Evolutionary conservation across 228 moss, liverwort and hornwort species (phyloP).

Genomic region (Sphagnum fallax): DNA sequence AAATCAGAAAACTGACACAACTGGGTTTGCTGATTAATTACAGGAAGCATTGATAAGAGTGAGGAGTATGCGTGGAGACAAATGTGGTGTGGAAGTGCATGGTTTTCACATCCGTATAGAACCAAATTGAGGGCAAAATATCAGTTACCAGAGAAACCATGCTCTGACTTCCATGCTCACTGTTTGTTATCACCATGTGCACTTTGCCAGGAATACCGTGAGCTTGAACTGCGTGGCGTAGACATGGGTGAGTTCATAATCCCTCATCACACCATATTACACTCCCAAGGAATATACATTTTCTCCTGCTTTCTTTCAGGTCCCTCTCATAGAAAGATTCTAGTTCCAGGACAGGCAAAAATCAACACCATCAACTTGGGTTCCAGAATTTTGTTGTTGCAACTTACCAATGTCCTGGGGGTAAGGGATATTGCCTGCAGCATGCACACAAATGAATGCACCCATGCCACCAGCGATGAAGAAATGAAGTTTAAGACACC

Average conservation of each 20-base stretch:
- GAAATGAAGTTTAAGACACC: constrained; percentile 33
- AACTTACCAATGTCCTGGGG: no score
- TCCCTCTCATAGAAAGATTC: no score
- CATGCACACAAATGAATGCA: constrained; percentile 4
- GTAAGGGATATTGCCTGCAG: constrained; percentile 4
- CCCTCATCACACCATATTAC: background rate
- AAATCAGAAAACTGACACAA: no score
- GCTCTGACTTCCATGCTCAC: constrained; percentile 28
- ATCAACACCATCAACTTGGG: no score
- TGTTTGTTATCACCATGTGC: constrained; percentile 28
- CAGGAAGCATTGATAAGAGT: no score
- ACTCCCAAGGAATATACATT: background rate
- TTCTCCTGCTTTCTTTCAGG: no score
- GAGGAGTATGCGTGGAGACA: constrained; percentile 10
- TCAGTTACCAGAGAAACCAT: constrained; percentile 26
- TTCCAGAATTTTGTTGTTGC: no score
- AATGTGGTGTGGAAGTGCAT: constrained; percentile 14
- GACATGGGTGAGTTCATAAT: constrained; percentile 14
- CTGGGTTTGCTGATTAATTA: no score
- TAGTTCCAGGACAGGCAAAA: no score
- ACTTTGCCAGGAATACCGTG: constrained; percentile 33
- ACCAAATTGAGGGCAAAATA: constrained; percentile 25
- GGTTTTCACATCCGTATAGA: constrained; percentile 7
- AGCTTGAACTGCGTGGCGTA: constrained; percentile 12
- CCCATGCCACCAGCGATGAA: constrained; percentile 7